A percentile compares a stretch with the other conserved stretches of the same genome.
Conservation (phyloP, 176 grass and related monocot genomes). For the Hyparrhenia diplandra region DNA sequence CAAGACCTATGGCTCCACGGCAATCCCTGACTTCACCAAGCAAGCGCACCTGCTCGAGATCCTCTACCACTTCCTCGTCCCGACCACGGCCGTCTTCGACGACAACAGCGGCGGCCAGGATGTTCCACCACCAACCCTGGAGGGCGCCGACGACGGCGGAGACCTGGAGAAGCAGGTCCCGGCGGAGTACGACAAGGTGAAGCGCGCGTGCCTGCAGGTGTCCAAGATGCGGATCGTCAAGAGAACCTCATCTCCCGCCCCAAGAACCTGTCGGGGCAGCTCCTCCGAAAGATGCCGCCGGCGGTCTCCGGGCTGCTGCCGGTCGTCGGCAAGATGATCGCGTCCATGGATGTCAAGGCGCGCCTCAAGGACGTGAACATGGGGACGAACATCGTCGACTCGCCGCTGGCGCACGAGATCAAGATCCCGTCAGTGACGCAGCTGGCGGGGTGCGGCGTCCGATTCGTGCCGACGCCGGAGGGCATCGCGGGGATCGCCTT, state of each 20-base stretch:
- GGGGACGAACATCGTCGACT: slow-evolving; percentile 3
- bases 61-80: slow-evolving; percentile 15
- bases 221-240: not conserved
- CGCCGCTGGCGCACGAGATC: slow-evolving; percentile 63
- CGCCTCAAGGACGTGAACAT: slow-evolving; percentile 18
- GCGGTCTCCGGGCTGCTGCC: not conserved
- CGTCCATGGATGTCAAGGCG: not conserved
- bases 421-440: slow-evolving; percentile 71
- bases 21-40: not conserved
- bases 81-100: not conserved
- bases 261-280: not conserved
- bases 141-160: not conserved
- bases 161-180: not conserved
- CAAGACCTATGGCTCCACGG: not conserved
- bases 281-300: not conserved
- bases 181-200: not conserved
- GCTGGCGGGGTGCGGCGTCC: slow-evolving; percentile 45
- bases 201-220: not conserved
- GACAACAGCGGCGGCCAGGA: not conserved
- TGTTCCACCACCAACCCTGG: not conserved
- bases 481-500: slow-evolving; percentile 44
- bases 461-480: slow-evolving; percentile 33
- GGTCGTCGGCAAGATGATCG: not conserved
- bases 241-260: not conserved
- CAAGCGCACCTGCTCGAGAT: slow-evolving; percentile 6